These are phyloP conservation scores for Backusella liffmaniae DNA, from an alignment of 192 early-diverging fungal species.

Conservation along the genomic window DNA sequence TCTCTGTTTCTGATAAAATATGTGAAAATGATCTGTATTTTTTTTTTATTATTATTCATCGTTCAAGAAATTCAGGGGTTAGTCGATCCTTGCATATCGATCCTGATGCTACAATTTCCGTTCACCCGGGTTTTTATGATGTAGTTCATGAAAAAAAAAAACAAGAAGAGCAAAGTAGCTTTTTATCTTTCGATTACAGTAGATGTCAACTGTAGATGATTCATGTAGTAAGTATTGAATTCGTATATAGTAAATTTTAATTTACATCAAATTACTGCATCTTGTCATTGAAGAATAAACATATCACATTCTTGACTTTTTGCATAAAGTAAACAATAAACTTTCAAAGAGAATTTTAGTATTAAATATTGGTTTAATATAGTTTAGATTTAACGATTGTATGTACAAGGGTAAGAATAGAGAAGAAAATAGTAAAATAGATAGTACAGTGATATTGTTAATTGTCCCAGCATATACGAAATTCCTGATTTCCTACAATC, in stretches of 20 bases:
- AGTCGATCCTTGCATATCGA: background rate
- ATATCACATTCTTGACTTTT: background rate
- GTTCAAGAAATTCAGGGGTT: background rate
- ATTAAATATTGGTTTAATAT: background rate
- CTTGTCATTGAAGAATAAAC: background rate
- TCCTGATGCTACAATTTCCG: background rate
- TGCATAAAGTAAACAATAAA: conserved; percentile 4
- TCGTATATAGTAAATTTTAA: background rate
- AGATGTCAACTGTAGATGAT: background rate
- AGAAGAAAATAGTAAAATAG: background rate
- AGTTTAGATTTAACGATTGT: background rate
- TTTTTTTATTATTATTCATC: background rate
- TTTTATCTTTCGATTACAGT: background rate
- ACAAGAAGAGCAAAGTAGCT: background rate
- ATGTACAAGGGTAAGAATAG: background rate
- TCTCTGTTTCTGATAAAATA: background rate
- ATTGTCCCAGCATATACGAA: conserved; percentile 20
- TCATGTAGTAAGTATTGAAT: background rate
- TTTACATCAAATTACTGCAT: conserved; percentile 1
- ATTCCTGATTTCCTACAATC: conserved; percentile 27
- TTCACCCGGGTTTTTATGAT: background rate
- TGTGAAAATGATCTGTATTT: background rate
- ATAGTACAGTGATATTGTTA: conserved; percentile 3
- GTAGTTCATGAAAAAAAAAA: background rate
- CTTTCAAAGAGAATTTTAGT: background rate